A percentile compares a stretch with the other conserved stretches of the same genome.
phyloP scores from a whole-genome alignment of 116 monocot species.

The Posidonia oceanica region DNA sequence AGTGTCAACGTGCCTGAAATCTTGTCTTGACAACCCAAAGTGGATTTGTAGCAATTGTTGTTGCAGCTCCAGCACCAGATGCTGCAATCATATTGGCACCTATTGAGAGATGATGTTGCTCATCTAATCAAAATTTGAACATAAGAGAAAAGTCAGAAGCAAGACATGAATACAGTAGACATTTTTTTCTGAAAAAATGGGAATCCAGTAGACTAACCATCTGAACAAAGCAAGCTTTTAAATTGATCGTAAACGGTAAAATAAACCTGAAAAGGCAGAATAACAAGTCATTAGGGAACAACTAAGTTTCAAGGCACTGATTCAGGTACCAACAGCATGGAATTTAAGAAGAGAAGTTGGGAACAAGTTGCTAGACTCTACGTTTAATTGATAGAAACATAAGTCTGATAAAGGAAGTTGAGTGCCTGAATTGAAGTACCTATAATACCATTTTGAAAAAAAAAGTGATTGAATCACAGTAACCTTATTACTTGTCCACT shows the following conservation, averaged over 20 bases:
- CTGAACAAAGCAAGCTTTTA: constrained; percentile 52
- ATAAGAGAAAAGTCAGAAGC: not conserved
- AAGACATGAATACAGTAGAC: not conserved
- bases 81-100: constrained; percentile 80
- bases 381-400: no score
- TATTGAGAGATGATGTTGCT: constrained; percentile 48
- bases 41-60: constrained; percentile 79
- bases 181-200: not conserved
- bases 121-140: constrained; percentile 26
- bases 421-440: no score
- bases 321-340: not conserved
- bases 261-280: constrained; percentile 49
- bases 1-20: constrained; percentile 49
- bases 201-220: constrained; percentile 39
- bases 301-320: not conserved
- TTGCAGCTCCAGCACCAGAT: constrained; percentile 89
- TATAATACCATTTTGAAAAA: no score
- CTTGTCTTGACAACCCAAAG: constrained; percentile 98
- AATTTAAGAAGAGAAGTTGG: not conserved
- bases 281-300: not conserved
- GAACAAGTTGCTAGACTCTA: not conserved
- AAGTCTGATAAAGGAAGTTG: no score
- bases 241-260: constrained; percentile 80
- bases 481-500: no score
- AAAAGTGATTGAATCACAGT: no score